A percentile compares a stretch with the other conserved stretches of the same genome.
phyloP scores from a whole-genome alignment of 2,329 filamentous ascomycete genomes.

The Chaetothyriales sp. region DNA sequence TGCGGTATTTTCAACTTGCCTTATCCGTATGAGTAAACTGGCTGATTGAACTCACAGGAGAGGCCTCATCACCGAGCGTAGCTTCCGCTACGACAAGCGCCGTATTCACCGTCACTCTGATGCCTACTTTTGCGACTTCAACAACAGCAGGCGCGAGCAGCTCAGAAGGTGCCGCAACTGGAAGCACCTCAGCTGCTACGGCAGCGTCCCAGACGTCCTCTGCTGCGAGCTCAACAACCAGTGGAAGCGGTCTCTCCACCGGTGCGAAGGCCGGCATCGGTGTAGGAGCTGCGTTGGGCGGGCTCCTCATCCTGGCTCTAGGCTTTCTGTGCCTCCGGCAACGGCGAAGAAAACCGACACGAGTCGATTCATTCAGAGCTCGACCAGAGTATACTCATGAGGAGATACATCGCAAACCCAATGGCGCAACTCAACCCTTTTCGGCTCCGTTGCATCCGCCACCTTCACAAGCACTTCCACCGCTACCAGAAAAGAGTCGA shows the following conservation, averaged over 20 bases:
- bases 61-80: neutral
- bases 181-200: neutral
- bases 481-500: neutral
- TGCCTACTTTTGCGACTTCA: neutral
- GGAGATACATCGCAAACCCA: neutral
- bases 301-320: neutral
- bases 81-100: neutral
- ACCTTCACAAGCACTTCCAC: neutral
- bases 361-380: neutral
- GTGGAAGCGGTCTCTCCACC: conserved; percentile 1
- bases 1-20: neutral
- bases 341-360: neutral
- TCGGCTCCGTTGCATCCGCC: neutral
- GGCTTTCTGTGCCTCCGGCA: neutral
- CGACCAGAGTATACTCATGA: neutral
- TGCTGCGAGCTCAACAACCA: neutral
- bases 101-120: neutral
- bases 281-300: neutral
- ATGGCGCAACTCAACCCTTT: neutral
- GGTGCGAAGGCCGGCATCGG: conserved; percentile 1
- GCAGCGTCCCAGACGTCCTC: neutral
- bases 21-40: neutral
- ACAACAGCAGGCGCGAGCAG: neutral
- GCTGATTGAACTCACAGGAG: neutral
- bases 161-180: neutral